Evolutionary conservation across 2,329 filamentous ascomycete genomes (phyloP).

Genomic region (Verticillium dahliae): DNA sequence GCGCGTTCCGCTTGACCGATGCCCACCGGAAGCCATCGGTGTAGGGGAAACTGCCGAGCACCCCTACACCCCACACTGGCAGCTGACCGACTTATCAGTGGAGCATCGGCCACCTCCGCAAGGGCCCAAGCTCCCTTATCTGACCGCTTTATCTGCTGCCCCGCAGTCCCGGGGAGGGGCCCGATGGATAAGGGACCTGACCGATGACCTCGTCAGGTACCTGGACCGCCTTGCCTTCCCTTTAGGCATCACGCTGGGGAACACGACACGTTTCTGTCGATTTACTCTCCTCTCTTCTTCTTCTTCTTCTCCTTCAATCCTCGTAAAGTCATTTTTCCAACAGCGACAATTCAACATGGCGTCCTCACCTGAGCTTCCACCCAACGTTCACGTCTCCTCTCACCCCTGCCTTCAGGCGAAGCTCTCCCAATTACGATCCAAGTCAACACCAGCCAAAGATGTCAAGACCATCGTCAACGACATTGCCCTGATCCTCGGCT

Average conservation of each 20-base stretch:
- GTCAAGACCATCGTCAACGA: constrained; percentile 81
- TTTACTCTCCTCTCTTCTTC: constrained; percentile 5
- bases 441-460: constrained; percentile 62
- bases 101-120: not conserved
- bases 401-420: constrained; percentile 87
- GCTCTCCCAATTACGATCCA: constrained; percentile 80
- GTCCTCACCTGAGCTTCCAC: constrained; percentile 34
- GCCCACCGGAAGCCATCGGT: not conserved
- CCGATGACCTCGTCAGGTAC: not conserved
- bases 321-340: not conserved
- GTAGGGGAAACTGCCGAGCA: not conserved
- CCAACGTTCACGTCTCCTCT: constrained; percentile 69
- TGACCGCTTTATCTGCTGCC: not conserved
- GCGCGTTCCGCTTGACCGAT: not conserved
- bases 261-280: not conserved
- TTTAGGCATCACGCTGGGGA: not conserved
- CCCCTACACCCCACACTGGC: not conserved
- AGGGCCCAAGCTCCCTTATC: not conserved
- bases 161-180: not conserved
- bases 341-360: constrained; percentile 18
- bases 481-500: constrained; percentile 74
- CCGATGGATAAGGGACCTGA: not conserved
- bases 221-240: not conserved
- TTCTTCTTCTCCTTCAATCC: not conserved
- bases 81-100: not conserved